Evolutionary conservation across 768 basidiomycete genomes (phyloP).

Genomic region (Termitomyces sp.): DNA sequence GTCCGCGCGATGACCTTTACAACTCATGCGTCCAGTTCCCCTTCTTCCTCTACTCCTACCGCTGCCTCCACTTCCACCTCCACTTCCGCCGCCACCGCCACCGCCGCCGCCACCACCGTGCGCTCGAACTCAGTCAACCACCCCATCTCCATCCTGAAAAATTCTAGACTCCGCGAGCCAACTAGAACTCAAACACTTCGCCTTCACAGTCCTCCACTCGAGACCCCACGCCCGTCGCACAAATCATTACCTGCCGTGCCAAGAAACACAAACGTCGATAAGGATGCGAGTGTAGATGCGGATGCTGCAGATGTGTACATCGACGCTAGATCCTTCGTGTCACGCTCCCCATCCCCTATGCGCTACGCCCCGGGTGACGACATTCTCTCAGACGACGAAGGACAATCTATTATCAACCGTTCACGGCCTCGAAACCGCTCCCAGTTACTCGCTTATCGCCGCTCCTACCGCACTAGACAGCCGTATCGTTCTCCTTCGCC

Average conservation of each 20-base stretch:
- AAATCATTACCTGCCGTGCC: neutral
- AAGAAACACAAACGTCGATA: neutral
- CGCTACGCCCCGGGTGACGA: slow-evolving; percentile 29
- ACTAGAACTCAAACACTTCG: neutral
- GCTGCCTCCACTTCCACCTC: neutral
- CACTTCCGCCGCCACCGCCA: neutral
- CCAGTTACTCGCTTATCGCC: slow-evolving; percentile 9
- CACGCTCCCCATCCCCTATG: slow-evolving; percentile 31
- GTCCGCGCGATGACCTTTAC: neutral
- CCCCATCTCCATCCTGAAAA: neutral
- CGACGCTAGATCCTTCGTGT: slow-evolving; percentile 16
- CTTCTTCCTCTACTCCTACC: neutral
- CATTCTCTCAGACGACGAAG: slow-evolving; percentile 10
- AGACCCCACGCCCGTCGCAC: neutral
- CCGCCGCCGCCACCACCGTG: neutral
- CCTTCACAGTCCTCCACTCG: neutral
- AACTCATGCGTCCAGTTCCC: neutral
- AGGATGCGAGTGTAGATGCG: slow-evolving; percentile 9
- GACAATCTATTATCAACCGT: neutral
- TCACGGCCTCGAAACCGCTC: slow-evolving; percentile 9
- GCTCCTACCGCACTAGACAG: slow-evolving; percentile 6
- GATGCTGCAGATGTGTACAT: slow-evolving; percentile 13
- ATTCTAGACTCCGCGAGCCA: neutral
- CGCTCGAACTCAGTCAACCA: neutral
- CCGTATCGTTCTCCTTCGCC: slow-evolving; percentile 15